Evolutionary conservation across 108 stramenopile species (phyloP), one percentile per base, ranked within the genome.

Genomic region (Cyclotella choctawhatcheeana): DNA sequence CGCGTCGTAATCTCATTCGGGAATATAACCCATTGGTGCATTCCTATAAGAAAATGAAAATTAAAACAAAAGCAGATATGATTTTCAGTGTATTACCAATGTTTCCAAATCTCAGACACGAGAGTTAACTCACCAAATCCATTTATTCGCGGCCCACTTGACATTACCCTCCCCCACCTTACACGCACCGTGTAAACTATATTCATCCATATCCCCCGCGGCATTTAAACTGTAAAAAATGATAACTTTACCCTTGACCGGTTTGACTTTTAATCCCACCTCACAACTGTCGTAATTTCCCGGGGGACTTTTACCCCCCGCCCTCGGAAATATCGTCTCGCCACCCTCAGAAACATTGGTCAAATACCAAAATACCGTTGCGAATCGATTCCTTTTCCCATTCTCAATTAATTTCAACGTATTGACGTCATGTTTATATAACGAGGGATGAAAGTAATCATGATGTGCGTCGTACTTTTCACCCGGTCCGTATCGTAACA

Each of bases 61-160:
- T n/a, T n/a, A n/a, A n/a, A n/a, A n/a, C n/a, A n/a, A n/a, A n/a
- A n/a, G n/a, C n/a, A n/a, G n/a, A n/a, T n/a, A n/a, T n/a, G n/a
- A n/a, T n/a, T n/a, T n/a, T n/a, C n/a, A n/a, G n/a, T n/a, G n/a
- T n/a, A n/a, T n/a, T n/a, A n/a, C n/a, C n/a, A n/a, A n/a, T n/a
- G n/a, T 50, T 50, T 50, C 48, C 32, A 37, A 5, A 5, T 31
- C 21, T 52, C 65, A 30, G 1, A 27, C 24, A 51, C 10, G 86
- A 47, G 66, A 69, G 69, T 86, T 88, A n/a, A n/a, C n/a, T n/a
- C n/a, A n/a, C 96, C 96, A 97, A 26, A 97, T 67, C 96, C 94
- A 97, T 47, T 96, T 94, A 69, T 96, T 97, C 30, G 94, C 96
- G 16, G 90, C 90, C 92, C 89, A 97, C 76, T 97, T 97, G 45